phyloP scores from a whole-genome alignment of 2,329 filamentous ascomycete species.

The Cercospora sp. region DNA sequence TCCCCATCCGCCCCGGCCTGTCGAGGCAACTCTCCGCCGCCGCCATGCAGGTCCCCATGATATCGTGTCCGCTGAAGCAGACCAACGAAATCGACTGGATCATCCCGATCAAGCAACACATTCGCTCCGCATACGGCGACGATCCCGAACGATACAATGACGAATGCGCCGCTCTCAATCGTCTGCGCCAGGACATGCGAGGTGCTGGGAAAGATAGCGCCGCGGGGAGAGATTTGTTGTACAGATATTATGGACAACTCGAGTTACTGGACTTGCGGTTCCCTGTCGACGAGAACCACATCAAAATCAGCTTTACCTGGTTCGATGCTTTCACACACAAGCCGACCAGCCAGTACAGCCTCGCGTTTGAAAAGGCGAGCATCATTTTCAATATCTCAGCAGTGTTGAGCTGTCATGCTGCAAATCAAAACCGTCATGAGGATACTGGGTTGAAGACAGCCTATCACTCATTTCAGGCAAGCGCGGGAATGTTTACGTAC shows the following conservation, averaged over 20 bases:
- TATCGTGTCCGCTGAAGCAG: conserved; percentile 85
- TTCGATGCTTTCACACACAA: conserved; percentile 99
- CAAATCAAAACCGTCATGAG: conserved; percentile 86
- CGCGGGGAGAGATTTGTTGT: conserved; percentile 86
- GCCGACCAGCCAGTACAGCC: conserved; percentile 90
- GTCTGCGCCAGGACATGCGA: conserved; percentile 95
- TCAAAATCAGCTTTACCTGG: conserved; percentile 99
- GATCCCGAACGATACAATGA: conserved; percentile 94
- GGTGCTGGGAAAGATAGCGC: conserved; percentile 96
- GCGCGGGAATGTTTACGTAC: conserved; percentile 99
- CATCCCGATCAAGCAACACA: conserved; percentile 86
- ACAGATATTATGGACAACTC: conserved; percentile 96
- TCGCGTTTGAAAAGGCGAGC: conserved; percentile 97
- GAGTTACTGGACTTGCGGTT: conserved; percentile 93
- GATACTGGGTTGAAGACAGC: conserved; percentile 92
- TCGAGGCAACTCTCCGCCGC: conserved; percentile 37
- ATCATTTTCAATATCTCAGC: conserved; percentile 99
- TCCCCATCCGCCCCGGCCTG: conserved; percentile 39
- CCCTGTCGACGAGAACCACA: conserved; percentile 96
- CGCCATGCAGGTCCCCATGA: conserved; percentile 90
- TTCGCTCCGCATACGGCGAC: conserved; percentile 89
- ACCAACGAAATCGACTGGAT: conserved; percentile 99
- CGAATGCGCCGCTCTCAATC: conserved; percentile 91
- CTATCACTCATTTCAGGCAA: conserved; percentile 97
- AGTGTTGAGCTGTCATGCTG: conserved; percentile 92